Evolutionary conservation across 2,329 filamentous ascomycete species (phyloP), one percentile per base, ranked within the genome.

Genomic region (Colletotrichum scovillei): DNA sequence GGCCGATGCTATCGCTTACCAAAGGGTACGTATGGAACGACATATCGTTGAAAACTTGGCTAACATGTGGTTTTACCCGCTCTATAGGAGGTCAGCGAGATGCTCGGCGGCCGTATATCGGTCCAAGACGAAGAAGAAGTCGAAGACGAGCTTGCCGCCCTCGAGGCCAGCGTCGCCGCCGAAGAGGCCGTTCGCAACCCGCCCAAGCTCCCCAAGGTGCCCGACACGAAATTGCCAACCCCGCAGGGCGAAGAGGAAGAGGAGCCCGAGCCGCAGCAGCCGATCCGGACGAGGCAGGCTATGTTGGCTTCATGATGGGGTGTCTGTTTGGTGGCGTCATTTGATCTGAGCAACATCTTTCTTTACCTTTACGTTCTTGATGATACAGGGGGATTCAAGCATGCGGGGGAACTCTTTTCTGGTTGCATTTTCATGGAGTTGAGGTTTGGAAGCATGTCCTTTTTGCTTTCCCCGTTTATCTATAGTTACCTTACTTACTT

Each of bases 51-150:
- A 24, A 24, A 24, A 24, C 24, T 24, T 24, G 55, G 42, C 59
- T 67, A n/a, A 67, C 59, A 28, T 38, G 22, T 24, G 24, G 2
- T 58, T 7, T 55, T 60, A 16, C 9, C 28, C 52, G 38, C 30
- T 35, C 2, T 76, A 76, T 79, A 97, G 94, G 96, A 99, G 86
- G 90, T 99, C 78, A 97, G 93, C 84, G 94, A 97, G 63, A 94
- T 98, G 89, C 90, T 99, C 3, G 94, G 92, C 42, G 94, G 94
- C 14, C 91, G 92, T 78, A 95, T 99, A 86, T 94, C 95, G 16
- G 97, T 95, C 79, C 93, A 97, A 79, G 97, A 99, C 83, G 97
- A 99, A 82, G 96, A 98, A 80, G 97, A 98, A 79, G 97, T 99
- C 42, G 97, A 99, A 81, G 95, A 98, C 79, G 97, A 99, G 84